These are phyloP conservation scores for Gardenia jasminoides DNA, from an alignment of 257 asterid genomes.

Conservation along the genomic window DNA sequence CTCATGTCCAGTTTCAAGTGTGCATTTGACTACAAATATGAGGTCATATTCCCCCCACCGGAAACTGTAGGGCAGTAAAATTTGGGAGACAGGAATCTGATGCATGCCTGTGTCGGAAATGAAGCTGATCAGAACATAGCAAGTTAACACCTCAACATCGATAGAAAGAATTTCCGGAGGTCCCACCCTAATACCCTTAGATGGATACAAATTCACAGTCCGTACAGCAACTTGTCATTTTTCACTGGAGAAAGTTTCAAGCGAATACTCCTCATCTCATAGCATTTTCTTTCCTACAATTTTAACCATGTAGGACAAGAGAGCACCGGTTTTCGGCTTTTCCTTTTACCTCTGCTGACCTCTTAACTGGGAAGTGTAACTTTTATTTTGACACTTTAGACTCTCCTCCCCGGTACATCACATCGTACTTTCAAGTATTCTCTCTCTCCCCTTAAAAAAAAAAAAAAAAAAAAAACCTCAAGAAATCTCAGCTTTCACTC, in stretches of 20 bases:
- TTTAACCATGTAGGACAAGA: background rate
- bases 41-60: background rate
- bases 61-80: background rate
- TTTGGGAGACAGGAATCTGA: background rate
- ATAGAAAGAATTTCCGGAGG: background rate
- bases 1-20: no score
- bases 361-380: background rate
- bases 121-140: background rate
- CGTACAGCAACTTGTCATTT: background rate
- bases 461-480: slow-evolving; percentile 27
- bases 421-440: slow-evolving; percentile 7
- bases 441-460: slow-evolving; percentile 15
- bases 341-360: background rate
- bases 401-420: slow-evolving; percentile 10
- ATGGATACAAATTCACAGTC: no score
- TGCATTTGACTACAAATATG: background rate
- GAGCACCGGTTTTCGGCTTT: slow-evolving; percentile 4
- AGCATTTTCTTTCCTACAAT: background rate
- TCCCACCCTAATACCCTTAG: background rate
- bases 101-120: background rate
- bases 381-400: background rate
- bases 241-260: background rate
- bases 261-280: background rate
- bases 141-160: no score
- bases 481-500: slow-evolving; percentile 34